phyloP scores from a whole-genome alignment of 371 early-diverging fungal species.

The Mortierella polycephala region DNA sequence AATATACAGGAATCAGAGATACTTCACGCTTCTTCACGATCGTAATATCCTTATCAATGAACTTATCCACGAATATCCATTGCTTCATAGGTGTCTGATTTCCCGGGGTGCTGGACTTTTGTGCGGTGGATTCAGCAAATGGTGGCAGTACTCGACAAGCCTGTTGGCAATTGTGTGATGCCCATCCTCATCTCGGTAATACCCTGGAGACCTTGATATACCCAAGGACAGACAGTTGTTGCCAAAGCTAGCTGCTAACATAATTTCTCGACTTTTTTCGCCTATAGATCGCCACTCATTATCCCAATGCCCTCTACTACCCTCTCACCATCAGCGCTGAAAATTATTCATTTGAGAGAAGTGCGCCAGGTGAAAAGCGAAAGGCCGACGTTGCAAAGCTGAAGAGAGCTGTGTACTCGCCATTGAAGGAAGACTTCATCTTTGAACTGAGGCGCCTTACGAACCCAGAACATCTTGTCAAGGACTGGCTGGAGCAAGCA shows the following conservation, averaged over 20 bases:
- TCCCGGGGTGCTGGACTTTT: constrained; percentile 69
- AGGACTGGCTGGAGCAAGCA: constrained; percentile 70
- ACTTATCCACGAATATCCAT: background rate
- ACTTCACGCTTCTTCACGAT: too few relatives aligned
- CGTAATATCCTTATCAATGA: too few relatives aligned
- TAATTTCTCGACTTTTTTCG: background rate
- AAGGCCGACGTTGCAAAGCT: constrained; percentile 55
- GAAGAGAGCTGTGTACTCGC: constrained; percentile 57
- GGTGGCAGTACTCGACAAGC: constrained; percentile 73
- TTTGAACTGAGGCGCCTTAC: constrained; percentile 75
- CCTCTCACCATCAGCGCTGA: constrained; percentile 78
- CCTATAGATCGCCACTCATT: constrained; percentile 64
- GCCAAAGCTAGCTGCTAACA: background rate
- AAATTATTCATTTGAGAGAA: constrained; percentile 61
- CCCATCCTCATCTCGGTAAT: constrained; percentile 40
- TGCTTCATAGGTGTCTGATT: constrained; percentile 28
- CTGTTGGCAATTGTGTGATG: constrained; percentile 49
- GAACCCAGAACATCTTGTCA: constrained; percentile 74
- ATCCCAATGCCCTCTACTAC: constrained; percentile 76
- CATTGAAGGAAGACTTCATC: constrained; percentile 65
- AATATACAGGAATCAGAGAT: too few relatives aligned
- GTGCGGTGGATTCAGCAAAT: constrained; percentile 84
- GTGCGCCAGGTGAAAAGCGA: constrained; percentile 36
- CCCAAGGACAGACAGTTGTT: too few relatives aligned
- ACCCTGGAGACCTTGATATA: too few relatives aligned